phyloP scores from a whole-genome alignment of 495 filamentous ascomycete species.

The Geoglossum glabrum region DNA sequence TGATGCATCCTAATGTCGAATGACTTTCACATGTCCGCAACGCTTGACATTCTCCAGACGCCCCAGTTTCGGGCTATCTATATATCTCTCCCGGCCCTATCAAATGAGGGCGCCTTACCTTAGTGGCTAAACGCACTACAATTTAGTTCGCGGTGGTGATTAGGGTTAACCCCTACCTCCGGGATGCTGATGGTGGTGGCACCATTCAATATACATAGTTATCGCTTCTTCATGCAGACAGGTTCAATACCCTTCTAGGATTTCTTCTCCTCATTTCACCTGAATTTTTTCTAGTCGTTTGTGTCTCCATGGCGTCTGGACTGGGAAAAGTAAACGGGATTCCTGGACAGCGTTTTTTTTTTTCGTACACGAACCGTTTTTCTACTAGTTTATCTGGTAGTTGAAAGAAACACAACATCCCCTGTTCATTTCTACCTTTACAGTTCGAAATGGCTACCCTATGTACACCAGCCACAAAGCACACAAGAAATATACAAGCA shows the following conservation, averaged over 20 bases:
- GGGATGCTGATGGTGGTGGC: neutral
- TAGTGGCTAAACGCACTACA: neutral
- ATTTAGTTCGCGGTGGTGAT: neutral
- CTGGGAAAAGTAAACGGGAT: neutral
- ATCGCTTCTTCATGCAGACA: neutral
- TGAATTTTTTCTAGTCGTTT: too few species aligned
- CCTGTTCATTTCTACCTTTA: neutral
- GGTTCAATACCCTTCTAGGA: neutral
- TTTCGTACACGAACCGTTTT: too few species aligned
- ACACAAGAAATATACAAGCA: too few species aligned
- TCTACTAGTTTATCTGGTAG: too few species aligned
- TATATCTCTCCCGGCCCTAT: too few species aligned
- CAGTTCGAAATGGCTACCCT: too few species aligned
- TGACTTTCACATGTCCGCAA: neutral
- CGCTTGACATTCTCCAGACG: neutral
- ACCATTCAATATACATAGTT: neutral
- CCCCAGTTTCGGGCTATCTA: neutral
- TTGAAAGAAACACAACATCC: too few species aligned
- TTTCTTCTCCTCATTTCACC: neutral
- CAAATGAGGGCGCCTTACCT: neutral
- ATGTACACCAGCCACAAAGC: too few species aligned
- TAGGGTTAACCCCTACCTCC: neutral
- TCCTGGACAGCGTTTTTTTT: neutral
- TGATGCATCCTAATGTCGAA: neutral
- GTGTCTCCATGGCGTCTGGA: neutral